phyloP scores from a whole-genome alignment of 179 eudicot species.

The Beta lomatogona region DNA sequence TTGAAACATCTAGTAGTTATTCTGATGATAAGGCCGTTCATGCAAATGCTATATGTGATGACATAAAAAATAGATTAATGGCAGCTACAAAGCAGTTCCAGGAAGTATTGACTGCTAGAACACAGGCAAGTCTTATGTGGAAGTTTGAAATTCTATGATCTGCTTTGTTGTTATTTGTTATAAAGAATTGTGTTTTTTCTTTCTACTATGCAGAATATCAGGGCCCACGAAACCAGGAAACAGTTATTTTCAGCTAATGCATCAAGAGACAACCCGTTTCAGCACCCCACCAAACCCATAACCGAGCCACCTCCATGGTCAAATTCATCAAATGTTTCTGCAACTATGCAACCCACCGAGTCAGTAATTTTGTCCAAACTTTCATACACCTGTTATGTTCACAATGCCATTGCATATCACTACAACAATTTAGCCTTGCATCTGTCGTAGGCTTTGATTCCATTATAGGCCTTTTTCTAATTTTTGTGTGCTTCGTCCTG shows the following conservation, averaged over 20 bases:
- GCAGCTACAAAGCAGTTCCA: slow-evolving; percentile 78
- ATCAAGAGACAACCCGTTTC: slow-evolving; percentile 66
- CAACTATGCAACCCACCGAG: slow-evolving; percentile 45
- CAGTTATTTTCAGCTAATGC: slow-evolving; percentile 71
- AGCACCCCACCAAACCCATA: slow-evolving; percentile 45
- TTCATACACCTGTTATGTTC: background rate
- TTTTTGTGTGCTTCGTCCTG: slow-evolving; percentile 8
- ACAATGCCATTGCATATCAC: background rate
- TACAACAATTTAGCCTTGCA: background rate
- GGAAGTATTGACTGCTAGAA: slow-evolving; percentile 79
- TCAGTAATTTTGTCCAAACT: slow-evolving; percentile 31
- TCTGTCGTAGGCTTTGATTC: background rate
- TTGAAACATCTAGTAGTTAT: slow-evolving; percentile 58
- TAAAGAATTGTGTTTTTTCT: background rate
- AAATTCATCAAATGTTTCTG: slow-evolving; percentile 48
- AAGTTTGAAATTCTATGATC: background rate
- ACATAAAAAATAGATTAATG: slow-evolving; percentile 81
- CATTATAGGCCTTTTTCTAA: slow-evolving; percentile 9
- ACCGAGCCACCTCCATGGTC: slow-evolving; percentile 88
- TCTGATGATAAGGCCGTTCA: slow-evolving; percentile 70
- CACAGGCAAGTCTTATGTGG: slow-evolving; percentile 49
- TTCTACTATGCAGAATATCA: slow-evolving; percentile 59
- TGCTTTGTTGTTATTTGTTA: background rate
- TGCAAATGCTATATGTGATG: slow-evolving; percentile 76
- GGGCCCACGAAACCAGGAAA: slow-evolving; percentile 81